Conservation (phyloP, 1,284 basidiomycete genomes). For the Cutaneotrichosporon cavernicola region DNA sequence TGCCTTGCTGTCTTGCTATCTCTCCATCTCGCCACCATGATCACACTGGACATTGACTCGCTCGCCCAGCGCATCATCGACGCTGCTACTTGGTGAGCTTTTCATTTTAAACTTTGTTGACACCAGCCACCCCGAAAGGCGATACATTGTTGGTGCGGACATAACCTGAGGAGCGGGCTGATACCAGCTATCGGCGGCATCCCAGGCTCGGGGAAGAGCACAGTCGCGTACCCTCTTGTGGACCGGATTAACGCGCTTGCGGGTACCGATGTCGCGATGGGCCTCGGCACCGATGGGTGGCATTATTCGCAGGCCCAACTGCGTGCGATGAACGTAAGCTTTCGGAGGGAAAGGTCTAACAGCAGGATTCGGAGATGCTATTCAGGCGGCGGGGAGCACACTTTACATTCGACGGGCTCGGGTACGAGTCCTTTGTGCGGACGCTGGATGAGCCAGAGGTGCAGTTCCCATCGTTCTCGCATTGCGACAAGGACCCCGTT, state of each 20-base stretch:
- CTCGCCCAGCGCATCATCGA: not conserved
- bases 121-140: conserved; percentile 1
- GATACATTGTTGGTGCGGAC: conserved; percentile 5
- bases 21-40: not conserved
- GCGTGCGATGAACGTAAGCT: conserved; percentile 20
- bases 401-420: conserved; percentile 19
- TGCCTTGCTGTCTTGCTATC: not conserved
- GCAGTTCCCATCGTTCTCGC: conserved; percentile 20
- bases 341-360: not conserved
- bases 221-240: conserved; percentile 52
- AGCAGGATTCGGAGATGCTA: conserved; percentile 10
- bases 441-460: not conserved
- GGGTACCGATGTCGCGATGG: conserved; percentile 35
- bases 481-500: conserved; percentile 20
- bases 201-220: conserved; percentile 57
- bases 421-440: conserved; percentile 9
- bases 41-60: conserved; percentile 3
- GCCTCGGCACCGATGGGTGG: conserved; percentile 58
- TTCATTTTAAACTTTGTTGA: not conserved
- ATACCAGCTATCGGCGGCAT: conserved; percentile 17
- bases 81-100: not conserved
- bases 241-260: conserved; percentile 39
- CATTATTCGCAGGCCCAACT: conserved; percentile 53
- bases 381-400: conserved; percentile 19
- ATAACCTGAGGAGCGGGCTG: not conserved